Evolutionary conservation across 1,284 basidiomycete species (phyloP).

Genomic region (Apiotrichum veenhuisii): DNA sequence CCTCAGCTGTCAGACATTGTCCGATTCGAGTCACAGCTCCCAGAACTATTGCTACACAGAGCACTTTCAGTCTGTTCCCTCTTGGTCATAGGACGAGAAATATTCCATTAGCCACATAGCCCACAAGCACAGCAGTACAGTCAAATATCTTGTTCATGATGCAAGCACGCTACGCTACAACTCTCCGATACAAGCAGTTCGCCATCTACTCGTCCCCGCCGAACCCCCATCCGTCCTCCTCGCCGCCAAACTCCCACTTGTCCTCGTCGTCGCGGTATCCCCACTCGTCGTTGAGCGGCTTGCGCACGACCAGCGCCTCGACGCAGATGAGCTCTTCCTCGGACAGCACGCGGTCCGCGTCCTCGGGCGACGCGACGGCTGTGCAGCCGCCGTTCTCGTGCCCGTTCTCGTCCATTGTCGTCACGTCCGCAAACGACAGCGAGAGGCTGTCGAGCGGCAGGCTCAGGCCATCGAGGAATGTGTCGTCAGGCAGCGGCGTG

Average conservation of each 20-base stretch:
- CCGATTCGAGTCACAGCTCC: no score
- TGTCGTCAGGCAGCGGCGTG: slow-evolving; percentile 16
- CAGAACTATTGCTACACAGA: no score
- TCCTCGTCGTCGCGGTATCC: slow-evolving; percentile 19
- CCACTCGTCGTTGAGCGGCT: slow-evolving; percentile 29
- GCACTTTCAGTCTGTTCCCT: no score
- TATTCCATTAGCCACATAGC: no score
- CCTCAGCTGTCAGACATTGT: no score
- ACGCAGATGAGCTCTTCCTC: slow-evolving; percentile 46
- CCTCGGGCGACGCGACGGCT: slow-evolving; percentile 1
- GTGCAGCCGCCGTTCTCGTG: not conserved
- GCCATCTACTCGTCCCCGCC: not conserved
- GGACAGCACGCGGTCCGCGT: not conserved
- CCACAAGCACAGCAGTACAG: no score
- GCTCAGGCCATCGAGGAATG: slow-evolving; percentile 28
- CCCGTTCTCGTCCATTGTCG: slow-evolving; percentile 18
- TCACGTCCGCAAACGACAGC: slow-evolving; percentile 45
- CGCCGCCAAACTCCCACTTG: slow-evolving; percentile 31
- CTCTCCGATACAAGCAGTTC: no score
- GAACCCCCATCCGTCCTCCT: not conserved
- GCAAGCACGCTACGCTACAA: no score
- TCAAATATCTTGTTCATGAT: no score
- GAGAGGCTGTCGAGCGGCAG: slow-evolving; percentile 45
- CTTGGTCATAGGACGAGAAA: no score
- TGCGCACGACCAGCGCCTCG: slow-evolving; percentile 48